phyloP scores from a whole-genome alignment of 805 yeast species.

The Saturnispora bothae region DNA sequence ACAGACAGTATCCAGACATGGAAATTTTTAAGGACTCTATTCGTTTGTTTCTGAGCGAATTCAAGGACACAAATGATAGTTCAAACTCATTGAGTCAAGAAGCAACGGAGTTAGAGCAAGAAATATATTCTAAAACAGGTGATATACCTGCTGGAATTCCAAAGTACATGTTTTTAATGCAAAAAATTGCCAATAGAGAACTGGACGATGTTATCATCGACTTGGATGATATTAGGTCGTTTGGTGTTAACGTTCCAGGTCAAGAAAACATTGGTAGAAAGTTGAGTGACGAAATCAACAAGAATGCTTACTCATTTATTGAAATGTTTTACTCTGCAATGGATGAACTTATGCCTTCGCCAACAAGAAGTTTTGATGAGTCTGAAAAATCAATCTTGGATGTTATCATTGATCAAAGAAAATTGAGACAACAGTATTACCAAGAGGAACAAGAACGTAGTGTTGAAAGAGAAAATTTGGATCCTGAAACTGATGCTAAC shows the following conservation, averaged over 20 bases:
- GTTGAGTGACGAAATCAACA: constrained; percentile 49
- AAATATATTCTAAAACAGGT: constrained; percentile 18
- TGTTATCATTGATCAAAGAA: constrained; percentile 84
- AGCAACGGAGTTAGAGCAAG: constrained; percentile 24
- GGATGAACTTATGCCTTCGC: constrained; percentile 77
- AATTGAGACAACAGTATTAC: constrained; percentile 65
- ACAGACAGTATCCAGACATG: constrained; percentile 39
- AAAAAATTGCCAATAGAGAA: constrained; percentile 78
- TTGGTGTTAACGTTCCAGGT: constrained; percentile 25
- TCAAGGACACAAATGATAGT: constrained; percentile 29
- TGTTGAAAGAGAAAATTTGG: constrained; percentile 33
- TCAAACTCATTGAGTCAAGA: constrained; percentile 17
- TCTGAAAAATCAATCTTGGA: constrained; percentile 80
- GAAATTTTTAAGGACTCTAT: constrained; percentile 47
- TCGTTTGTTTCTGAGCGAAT: constrained; percentile 58
- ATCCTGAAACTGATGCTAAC: constrained; percentile 16
- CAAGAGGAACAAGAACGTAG: constrained; percentile 61
- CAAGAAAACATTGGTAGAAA: constrained; percentile 4
- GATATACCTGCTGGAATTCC: constrained; percentile 32
- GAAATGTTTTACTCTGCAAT: constrained; percentile 68
- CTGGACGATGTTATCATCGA: constrained; percentile 57
- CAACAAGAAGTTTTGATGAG: constrained; percentile 69
- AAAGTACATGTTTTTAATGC: constrained; percentile 68
- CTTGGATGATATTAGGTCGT: constrained; percentile 71
- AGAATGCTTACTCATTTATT: constrained; percentile 68